phyloP scores from a whole-genome alignment of 169 alveolate genomes.

The Babesia ovis region DNA sequence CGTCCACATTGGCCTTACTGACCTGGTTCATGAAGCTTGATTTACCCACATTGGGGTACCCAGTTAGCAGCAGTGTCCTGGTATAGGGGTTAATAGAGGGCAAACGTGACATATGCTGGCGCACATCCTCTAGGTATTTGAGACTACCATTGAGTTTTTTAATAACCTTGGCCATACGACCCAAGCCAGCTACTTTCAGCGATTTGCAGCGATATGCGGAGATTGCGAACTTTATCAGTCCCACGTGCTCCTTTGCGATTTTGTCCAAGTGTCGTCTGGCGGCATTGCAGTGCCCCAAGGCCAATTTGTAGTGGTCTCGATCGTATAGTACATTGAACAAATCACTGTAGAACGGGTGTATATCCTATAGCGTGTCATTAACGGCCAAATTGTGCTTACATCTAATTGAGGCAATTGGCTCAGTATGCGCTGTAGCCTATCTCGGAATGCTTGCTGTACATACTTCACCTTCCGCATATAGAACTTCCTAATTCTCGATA shows the following conservation, averaged over 20 bases:
- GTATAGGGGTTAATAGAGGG: slow-evolving; percentile 94
- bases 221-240: slow-evolving; percentile 94
- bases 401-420: slow-evolving; percentile 96
- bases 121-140: slow-evolving; percentile 96
- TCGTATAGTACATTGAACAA: slow-evolving; percentile 97
- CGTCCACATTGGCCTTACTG: slow-evolving; percentile 97
- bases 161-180: slow-evolving; percentile 96
- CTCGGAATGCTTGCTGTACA: slow-evolving; percentile 92
- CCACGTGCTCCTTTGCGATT: slow-evolving; percentile 96
- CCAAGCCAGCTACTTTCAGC: slow-evolving; percentile 97
- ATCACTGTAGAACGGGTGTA: slow-evolving; percentile 99
- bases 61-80: slow-evolving; percentile 93
- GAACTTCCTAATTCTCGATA: slow-evolving; percentile 96
- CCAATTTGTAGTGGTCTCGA: slow-evolving; percentile 98
- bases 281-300: slow-evolving; percentile 96
- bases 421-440: slow-evolving; percentile 91
- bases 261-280: slow-evolving; percentile 90
- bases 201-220: slow-evolving; percentile 95
- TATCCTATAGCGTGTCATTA: slow-evolving; percentile 74
- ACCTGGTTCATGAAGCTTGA: slow-evolving; percentile 94
- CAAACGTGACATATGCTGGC: slow-evolving; percentile 95
- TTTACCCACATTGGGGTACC: slow-evolving; percentile 99
- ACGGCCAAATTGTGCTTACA: slow-evolving; percentile 52
- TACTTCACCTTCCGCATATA: slow-evolving; percentile 98
- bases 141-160: slow-evolving; percentile 93